Conservation (phyloP, 2,329 filamentous ascomycete genomes). For the Claviceps sp. region DNA sequence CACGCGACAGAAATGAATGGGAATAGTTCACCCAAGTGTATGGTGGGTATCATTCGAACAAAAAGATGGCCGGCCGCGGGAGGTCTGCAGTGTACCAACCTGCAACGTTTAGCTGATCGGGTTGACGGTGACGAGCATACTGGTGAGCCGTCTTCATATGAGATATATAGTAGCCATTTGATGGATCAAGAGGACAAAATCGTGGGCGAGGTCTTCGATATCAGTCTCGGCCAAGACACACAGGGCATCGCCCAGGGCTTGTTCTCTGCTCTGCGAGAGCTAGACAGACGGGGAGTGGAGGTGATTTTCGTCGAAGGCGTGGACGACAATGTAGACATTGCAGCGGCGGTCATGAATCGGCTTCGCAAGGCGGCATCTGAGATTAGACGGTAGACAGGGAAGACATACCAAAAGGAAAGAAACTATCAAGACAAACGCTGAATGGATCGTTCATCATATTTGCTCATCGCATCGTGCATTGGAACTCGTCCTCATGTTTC, state of each 20-base stretch:
- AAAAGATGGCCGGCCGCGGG: constrained; percentile 35
- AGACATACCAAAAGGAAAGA: not conserved
- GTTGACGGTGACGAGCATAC: not conserved
- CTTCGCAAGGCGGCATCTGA: constrained; percentile 63
- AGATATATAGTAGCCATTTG: constrained; percentile 29
- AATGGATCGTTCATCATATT: not conserved
- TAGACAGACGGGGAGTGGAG: constrained; percentile 68
- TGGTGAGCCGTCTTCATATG: constrained; percentile 20
- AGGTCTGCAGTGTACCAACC: constrained; percentile 22
- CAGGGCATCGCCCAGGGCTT: constrained; percentile 71
- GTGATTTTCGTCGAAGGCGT: constrained; percentile 88
- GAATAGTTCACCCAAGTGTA: constrained; percentile 11
- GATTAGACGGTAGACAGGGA: constrained; percentile 32
- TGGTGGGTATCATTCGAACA: constrained; percentile 43
- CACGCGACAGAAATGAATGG: constrained; percentile 9
- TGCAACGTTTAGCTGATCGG: constrained; percentile 11
- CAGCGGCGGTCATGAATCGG: constrained; percentile 76
- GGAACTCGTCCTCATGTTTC: not conserved
- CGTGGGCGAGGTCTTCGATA: constrained; percentile 45
- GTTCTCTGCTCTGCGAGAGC: constrained; percentile 73
- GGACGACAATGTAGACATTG: constrained; percentile 63
- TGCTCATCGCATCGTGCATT: not conserved
- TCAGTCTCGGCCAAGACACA: constrained; percentile 57
- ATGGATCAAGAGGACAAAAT: constrained; percentile 17
- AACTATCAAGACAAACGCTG: not conserved